Percentiles rank a stretch among this genome's conserved stretches.
Evolutionary conservation across 306 rosid genomes (phyloP).

Genomic region (Coriaria nepalensis): DNA sequence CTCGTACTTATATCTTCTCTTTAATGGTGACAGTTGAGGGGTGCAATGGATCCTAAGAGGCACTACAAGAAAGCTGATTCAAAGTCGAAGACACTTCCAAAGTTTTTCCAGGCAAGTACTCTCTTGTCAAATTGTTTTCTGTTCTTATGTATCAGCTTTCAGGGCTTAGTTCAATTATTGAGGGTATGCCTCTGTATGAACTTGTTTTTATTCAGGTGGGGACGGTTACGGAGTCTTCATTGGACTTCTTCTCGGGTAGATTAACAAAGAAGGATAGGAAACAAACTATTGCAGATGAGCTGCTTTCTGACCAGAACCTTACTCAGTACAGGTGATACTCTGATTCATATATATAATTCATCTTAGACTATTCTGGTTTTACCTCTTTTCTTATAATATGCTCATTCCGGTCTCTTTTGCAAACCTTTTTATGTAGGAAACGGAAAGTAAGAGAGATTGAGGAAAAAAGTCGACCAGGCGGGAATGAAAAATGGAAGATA

Average conservation of each 20-base stretch:
- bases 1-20: neutral
- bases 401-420: conserved; percentile 3
- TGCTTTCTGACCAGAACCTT: conserved; percentile 37
- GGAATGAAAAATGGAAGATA: conserved; percentile 74
- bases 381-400: neutral
- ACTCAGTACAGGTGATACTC: conserved; percentile 31
- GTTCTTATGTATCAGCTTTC: neutral
- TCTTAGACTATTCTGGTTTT: neutral
- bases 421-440: conserved; percentile 29
- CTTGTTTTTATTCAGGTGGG: conserved; percentile 44
- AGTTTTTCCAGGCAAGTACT: conserved; percentile 68
- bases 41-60: conserved; percentile 70
- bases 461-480: conserved; percentile 50
- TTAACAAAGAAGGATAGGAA: conserved; percentile 75
- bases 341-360: conserved; percentile 5
- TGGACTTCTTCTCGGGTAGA: conserved; percentile 61
- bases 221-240: conserved; percentile 53
- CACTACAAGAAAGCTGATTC: conserved; percentile 76
- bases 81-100: conserved; percentile 38
- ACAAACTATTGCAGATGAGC: conserved; percentile 53
- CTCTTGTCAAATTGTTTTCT: neutral
- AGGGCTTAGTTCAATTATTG: neutral
- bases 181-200: neutral
- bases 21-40: conserved; percentile 42
- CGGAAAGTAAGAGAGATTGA: conserved; percentile 73